phyloP scores from a whole-genome alignment of 495 filamentous ascomycete species.

The Usnea hakonensis region DNA sequence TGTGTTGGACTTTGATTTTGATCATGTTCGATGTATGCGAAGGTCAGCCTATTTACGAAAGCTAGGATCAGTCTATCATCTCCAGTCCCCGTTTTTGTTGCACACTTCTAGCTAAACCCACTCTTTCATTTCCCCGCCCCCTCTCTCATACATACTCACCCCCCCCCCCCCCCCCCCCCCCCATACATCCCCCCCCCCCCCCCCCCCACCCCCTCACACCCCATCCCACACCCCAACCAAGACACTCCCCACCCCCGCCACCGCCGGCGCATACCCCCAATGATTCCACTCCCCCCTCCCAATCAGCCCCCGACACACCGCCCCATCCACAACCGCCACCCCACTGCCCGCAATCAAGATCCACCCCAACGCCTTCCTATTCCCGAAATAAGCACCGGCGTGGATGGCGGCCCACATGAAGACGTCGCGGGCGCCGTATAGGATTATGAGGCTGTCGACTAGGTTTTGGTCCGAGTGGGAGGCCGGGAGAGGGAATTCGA shows the following conservation, averaged over 20 bases:
- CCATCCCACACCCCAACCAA: conserved; percentile 27
- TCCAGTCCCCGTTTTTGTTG: no score
- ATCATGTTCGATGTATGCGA: no score
- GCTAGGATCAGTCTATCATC: no score
- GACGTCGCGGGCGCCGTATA: conserved; percentile 47
- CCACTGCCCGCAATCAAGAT: conserved; percentile 37
- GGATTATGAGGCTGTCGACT: conserved; percentile 36
- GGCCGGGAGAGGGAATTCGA: conserved; percentile 30
- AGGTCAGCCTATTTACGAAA: no score
- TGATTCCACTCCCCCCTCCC: conserved; percentile 46
- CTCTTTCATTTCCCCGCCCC: no score
- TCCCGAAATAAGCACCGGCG: conserved; percentile 33
- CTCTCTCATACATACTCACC: no score
- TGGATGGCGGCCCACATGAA: conserved; percentile 47
- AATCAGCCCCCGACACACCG: conserved; percentile 29
- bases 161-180: no score
- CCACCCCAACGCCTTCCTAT: conserved; percentile 37
- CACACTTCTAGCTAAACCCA: no score
- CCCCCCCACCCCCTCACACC: neutral
- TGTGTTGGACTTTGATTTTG: no score
- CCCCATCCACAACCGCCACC: conserved; percentile 42
- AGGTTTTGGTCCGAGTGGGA: conserved; percentile 28
- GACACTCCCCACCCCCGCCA: conserved; percentile 32
- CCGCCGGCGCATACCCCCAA: conserved; percentile 46
- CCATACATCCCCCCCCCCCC: neutral